Evolutionary conservation across 2,329 filamentous ascomycete species (phyloP).

Genomic region (Aspergillus novoparasiticus): DNA sequence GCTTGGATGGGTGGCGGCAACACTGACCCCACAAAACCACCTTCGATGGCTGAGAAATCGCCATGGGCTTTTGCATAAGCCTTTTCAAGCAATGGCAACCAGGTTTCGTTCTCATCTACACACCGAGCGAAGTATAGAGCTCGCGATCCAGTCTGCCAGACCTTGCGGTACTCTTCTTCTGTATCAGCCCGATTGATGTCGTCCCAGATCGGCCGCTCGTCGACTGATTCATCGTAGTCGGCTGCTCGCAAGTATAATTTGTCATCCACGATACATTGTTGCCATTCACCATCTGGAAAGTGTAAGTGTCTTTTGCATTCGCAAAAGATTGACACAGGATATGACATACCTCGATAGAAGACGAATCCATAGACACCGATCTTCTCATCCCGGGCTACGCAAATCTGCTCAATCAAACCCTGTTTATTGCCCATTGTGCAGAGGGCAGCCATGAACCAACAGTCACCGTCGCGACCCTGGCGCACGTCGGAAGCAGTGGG

Average conservation of each 20-base stretch:
- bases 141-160: constrained; percentile 73
- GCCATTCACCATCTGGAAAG: constrained; percentile 76
- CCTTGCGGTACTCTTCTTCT: constrained; percentile 70
- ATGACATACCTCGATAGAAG: constrained; percentile 65
- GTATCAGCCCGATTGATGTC: constrained; percentile 74
- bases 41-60: constrained; percentile 74
- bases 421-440: constrained; percentile 75
- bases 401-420: constrained; percentile 71
- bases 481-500: constrained; percentile 76
- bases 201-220: constrained; percentile 73
- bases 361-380: constrained; percentile 86
- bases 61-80: constrained; percentile 84
- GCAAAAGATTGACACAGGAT: neutral
- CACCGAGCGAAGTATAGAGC: constrained; percentile 79
- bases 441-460: constrained; percentile 82
- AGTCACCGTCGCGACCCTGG: constrained; percentile 78
- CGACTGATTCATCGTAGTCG: constrained; percentile 76
- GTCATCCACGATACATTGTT: constrained; percentile 88
- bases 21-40: constrained; percentile 66
- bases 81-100: constrained; percentile 79
- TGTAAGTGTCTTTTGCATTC: neutral
- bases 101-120: constrained; percentile 76
- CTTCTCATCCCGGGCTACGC: constrained; percentile 70
- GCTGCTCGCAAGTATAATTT: constrained; percentile 83
- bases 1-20: neutral